Evolutionary conservation across 768 basidiomycete species (phyloP), one percentile per base, ranked within the genome.

Genomic region (Rhizopogon roseolus): DNA sequence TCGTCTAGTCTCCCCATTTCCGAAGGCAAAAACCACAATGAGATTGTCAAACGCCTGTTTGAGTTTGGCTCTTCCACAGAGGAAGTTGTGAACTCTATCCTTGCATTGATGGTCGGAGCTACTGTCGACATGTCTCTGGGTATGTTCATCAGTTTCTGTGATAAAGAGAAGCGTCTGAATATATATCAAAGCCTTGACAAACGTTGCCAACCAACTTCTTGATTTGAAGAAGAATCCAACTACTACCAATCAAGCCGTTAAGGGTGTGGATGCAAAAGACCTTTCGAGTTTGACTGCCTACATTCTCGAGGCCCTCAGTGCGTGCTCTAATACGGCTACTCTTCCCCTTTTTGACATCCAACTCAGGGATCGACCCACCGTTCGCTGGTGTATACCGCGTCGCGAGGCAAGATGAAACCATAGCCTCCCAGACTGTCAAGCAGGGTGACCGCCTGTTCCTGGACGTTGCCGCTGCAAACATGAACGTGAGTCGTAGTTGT

Each of bases 101-200:
- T 93, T 39, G 88, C 88, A 17, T 68, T 92, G 27, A 73, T 91
- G 71, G 80, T 91, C 53, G 79, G 80, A 29, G 71, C 80, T 8
- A 80, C 81, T 8, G 84, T 84, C 10, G 88, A 91, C 67, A 66
- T 92, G 38, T 81, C 84, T 8, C 76, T 92, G 50, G 81, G 88
- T 84, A 59, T 38, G 75, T 65, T 6, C 32, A 4, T 41, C 17
- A 10, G 4, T 49, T 25, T 17, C 22, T 22, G 22, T 22, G 22
- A 22, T 22, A 22, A 22, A 22, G 22, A 22, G 22, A 22, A 22
- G 22, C 22, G 22, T 22, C 22, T 22, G 22, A 22, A 22, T 22
- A 22, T 22, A 22, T 54, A 28, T 45, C 49, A 27, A 34, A 88
- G 88, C 81, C 1, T 62, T 86, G 52, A 81, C 85, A 9, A 86